Conservation (phyloP, 192 early-diverging fungal species). For the Mortierella alpina region DNA sequence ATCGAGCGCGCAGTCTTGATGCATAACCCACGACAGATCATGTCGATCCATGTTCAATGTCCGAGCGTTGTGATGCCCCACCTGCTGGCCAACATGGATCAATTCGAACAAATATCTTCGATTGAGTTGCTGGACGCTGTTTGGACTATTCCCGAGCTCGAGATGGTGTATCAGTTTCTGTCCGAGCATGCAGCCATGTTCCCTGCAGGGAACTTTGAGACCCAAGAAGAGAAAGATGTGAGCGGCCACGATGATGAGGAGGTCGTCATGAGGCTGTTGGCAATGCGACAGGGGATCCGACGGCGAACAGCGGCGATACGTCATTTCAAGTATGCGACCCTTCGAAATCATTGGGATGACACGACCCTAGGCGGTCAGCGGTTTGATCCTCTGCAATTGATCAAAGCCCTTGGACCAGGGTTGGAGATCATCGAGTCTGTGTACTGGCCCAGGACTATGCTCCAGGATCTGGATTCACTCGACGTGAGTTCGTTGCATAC, state of each 20-base stretch:
- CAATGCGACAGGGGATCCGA: not conserved
- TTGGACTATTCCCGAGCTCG: constrained; percentile 21
- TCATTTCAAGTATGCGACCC: constrained; percentile 19
- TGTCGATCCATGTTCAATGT: constrained; percentile 20
- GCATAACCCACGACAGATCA: constrained; percentile 21
- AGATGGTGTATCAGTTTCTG: constrained; percentile 25
- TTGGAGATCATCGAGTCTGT: constrained; percentile 22
- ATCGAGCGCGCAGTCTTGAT: constrained; percentile 30
- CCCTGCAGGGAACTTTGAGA: not conserved
- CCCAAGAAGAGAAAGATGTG: not conserved
- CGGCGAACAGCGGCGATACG: constrained; percentile 15
- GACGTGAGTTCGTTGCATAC: constrained; percentile 15
- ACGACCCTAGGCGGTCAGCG: not conserved
- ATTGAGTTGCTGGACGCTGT: constrained; percentile 26
- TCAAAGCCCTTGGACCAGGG: constrained; percentile 29
- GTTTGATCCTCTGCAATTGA: constrained; percentile 29
- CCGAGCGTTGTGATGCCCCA: constrained; percentile 12
- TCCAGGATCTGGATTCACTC: constrained; percentile 13
- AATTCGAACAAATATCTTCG: constrained; percentile 15
- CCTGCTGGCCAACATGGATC: constrained; percentile 2
- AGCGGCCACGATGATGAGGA: not conserved
- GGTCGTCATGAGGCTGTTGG: not conserved
- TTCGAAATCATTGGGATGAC: constrained; percentile 14
- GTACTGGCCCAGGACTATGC: constrained; percentile 13
- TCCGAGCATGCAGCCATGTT: constrained; percentile 16